phyloP scores from a whole-genome alignment of 2,329 filamentous ascomycete genomes.

The Endoconidiophora laricicola region DNA sequence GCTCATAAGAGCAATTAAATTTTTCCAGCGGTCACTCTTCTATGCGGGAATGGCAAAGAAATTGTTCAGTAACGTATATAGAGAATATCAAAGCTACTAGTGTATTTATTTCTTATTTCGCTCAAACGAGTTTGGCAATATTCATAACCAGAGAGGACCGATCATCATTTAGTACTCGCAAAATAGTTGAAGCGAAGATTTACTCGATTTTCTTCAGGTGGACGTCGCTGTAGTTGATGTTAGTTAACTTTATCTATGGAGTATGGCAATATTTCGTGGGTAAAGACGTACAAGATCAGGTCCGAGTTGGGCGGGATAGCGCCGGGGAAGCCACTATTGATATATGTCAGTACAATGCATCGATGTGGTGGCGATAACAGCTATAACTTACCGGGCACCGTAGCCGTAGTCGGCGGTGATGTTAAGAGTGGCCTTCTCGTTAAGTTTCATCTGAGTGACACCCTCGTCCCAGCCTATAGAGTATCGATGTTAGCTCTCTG shows the following conservation, averaged over 20 bases:
- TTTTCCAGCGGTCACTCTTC: no score
- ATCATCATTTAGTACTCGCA: no score
- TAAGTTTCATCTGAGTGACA: constrained; percentile 69
- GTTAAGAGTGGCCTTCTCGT: constrained; percentile 74
- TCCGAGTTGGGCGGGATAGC: constrained; percentile 60
- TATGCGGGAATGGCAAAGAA: no score
- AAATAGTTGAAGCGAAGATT: constrained; percentile 5
- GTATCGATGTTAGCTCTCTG: neutral
- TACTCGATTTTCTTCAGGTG: constrained; percentile 48
- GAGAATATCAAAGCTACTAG: no score
- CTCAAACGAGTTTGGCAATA: no score
- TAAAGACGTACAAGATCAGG: constrained; percentile 62
- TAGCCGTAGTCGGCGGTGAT: constrained; percentile 60
- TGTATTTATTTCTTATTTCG: no score
- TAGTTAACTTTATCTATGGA: constrained; percentile 4
- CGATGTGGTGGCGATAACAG: neutral
- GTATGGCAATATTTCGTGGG: neutral
- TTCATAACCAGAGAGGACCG: no score
- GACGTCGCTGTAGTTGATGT: constrained; percentile 38
- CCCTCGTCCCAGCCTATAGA: constrained; percentile 65
- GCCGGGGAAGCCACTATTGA: constrained; percentile 54
- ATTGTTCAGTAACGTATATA: no score
- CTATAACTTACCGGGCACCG: constrained; percentile 35
- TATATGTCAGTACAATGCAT: neutral
- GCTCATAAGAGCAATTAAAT: no score